Percentiles rank a stretch among this genome's conserved stretches.
Conservation (phyloP, 2,329 filamentous ascomycete genomes). For the Cladosporium austrohemisphaericum region DNA sequence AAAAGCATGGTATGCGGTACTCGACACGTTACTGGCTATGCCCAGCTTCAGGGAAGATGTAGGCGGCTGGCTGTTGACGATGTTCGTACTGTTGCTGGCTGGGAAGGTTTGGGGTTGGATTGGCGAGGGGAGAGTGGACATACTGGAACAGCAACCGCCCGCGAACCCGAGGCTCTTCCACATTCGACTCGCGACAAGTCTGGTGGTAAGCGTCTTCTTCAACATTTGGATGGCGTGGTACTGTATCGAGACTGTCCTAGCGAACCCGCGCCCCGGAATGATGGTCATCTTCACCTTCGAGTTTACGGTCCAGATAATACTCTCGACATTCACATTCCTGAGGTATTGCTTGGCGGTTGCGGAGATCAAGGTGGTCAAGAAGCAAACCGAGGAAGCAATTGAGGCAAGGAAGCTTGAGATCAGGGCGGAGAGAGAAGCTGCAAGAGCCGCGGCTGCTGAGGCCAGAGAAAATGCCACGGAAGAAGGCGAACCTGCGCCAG, state of each 20-base stretch:
- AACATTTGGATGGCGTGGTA: conserved; percentile 78
- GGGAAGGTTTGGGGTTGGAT: conserved; percentile 99
- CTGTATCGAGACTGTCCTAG: conserved; percentile 75
- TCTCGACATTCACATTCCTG: conserved; percentile 71
- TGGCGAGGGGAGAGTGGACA: conserved; percentile 87
- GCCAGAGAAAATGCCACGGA: conserved; percentile 34
- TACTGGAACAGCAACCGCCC: conserved; percentile 91
- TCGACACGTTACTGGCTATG: conserved; percentile 95
- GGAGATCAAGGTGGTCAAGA: conserved; percentile 70
- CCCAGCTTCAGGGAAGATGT: conserved; percentile 96
- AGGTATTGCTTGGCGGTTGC: conserved; percentile 75
- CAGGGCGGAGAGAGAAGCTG: conserved; percentile 49
- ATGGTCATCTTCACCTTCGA: conserved; percentile 99
- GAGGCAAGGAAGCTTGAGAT: conserved; percentile 67
- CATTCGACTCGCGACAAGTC: conserved; percentile 70
- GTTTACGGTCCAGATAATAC: conserved; percentile 80
- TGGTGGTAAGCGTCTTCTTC: conserved; percentile 75
- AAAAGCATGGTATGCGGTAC: conserved; percentile 96
- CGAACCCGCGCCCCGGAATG: conserved; percentile 90
- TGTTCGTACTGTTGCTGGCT: conserved; percentile 89
- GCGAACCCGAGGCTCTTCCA: conserved; percentile 87
- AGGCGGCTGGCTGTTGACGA: conserved; percentile 88
- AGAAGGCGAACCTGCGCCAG: conserved; percentile 35
- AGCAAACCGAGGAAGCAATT: conserved; percentile 68
- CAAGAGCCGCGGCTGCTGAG: too few species aligned